Evolutionary conservation across 2,329 filamentous ascomycete genomes (phyloP).

Genomic region (Aureobasidium uvarum): DNA sequence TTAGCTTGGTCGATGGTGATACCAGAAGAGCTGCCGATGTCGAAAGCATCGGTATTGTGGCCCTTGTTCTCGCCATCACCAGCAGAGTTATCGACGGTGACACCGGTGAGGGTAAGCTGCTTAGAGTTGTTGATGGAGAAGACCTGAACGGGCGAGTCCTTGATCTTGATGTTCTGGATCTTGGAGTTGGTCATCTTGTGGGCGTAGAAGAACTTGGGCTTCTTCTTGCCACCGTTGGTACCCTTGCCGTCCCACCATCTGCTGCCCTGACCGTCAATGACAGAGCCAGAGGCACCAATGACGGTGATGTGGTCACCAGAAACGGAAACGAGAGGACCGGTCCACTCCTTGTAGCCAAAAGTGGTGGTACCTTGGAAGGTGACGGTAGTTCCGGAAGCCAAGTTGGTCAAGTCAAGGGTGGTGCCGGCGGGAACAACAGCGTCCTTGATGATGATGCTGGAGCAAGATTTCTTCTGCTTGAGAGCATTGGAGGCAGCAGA

Average conservation of each 20-base stretch:
- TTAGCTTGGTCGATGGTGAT: conserved; percentile 34
- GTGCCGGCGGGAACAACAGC: conserved; percentile 42
- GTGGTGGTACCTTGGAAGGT: conserved; percentile 64
- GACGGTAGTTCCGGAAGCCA: conserved; percentile 45
- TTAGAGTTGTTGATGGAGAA: conserved; percentile 49
- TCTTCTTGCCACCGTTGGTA: conserved; percentile 58
- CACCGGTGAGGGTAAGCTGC: conserved; percentile 48
- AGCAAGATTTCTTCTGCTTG: conserved; percentile 34
- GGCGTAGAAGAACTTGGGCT: conserved; percentile 64
- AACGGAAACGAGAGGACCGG: conserved; percentile 61
- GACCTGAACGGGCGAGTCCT: conserved; percentile 56
- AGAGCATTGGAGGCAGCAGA: conserved; percentile 26
- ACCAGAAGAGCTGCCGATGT: conserved; percentile 32
- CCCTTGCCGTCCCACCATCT: conserved; percentile 63
- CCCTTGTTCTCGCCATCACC: conserved; percentile 44
- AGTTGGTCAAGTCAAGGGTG: conserved; percentile 41
- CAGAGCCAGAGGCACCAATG: conserved; percentile 51
- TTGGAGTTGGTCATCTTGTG: conserved; percentile 53
- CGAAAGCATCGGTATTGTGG: conserved; percentile 38
- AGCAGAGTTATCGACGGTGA: conserved; percentile 59
- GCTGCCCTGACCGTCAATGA: conserved; percentile 57
- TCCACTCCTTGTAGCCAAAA: conserved; percentile 65
- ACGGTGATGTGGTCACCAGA: conserved; percentile 58
- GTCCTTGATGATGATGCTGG: conserved; percentile 41
- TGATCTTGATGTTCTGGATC: conserved; percentile 53